phyloP scores from a whole-genome alignment of 2,329 filamentous ascomycete genomes.

The Trichoderma endophyticum region DNA sequence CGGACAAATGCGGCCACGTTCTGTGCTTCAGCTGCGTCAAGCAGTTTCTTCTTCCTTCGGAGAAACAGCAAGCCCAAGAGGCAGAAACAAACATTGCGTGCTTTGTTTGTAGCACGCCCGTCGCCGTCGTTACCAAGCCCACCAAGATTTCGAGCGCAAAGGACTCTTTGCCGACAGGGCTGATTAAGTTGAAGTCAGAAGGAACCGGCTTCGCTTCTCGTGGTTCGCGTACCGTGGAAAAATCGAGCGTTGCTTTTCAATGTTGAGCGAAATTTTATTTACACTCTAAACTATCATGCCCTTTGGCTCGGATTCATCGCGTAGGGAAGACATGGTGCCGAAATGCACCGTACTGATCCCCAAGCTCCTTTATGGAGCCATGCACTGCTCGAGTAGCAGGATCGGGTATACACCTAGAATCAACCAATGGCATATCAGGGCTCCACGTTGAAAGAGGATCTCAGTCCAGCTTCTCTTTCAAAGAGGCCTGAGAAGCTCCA shows the following conservation, averaged over 20 bases:
- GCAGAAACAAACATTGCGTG: constrained; percentile 54
- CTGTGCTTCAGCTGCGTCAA: constrained; percentile 80
- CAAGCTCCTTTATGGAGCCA: background rate
- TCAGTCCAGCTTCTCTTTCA: background rate
- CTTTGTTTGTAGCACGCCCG: constrained; percentile 80
- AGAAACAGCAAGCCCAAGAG: constrained; percentile 38
- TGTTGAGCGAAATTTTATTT: constrained; percentile 47
- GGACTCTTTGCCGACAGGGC: constrained; percentile 62
- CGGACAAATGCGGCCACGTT: constrained; percentile 88
- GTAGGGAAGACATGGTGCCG: background rate
- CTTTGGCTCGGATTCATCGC: background rate
- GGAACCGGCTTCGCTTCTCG: constrained; percentile 90
- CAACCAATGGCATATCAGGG: too few relatives aligned
- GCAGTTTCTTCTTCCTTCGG: constrained; percentile 70
- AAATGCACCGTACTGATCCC: background rate
- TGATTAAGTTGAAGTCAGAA: constrained; percentile 78
- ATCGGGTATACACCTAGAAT: background rate
- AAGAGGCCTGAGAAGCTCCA: background rate
- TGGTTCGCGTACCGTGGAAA: constrained; percentile 80
- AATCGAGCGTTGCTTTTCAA: constrained; percentile 75
- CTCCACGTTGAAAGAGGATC: background rate
- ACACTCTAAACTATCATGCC: background rate
- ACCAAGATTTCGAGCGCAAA: constrained; percentile 43
- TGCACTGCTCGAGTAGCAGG: background rate
- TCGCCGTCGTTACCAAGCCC: constrained; percentile 61